These are phyloP conservation scores for Lyophyllum shimeji DNA, from an alignment of 768 basidiomycete genomes.

Conservation along the genomic window DNA sequence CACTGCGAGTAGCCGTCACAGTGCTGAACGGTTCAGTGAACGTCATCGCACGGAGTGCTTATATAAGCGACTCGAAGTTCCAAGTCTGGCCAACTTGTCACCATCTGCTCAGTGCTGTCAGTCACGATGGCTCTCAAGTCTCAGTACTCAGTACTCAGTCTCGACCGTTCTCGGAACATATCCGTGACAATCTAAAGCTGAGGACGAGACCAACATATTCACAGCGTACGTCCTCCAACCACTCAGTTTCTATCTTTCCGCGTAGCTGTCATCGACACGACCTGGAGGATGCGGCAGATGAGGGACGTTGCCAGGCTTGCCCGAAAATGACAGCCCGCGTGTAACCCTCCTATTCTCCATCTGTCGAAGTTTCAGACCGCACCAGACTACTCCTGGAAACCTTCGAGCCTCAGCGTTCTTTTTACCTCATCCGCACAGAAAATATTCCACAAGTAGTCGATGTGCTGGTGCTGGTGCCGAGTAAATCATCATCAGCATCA, in stretches of 20 bases:
- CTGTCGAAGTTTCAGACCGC: neutral
- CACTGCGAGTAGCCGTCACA: neutral
- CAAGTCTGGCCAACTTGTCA: neutral
- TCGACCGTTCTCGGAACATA: neutral
- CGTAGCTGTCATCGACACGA: neutral
- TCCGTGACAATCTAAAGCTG: neutral
- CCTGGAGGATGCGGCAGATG: neutral
- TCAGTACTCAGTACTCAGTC: neutral
- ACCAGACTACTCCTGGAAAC: neutral
- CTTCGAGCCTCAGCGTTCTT: neutral
- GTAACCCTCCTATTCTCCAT: neutral
- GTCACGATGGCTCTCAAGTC: too few relatives aligned
- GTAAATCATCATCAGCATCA: neutral
- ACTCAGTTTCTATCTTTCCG: neutral
- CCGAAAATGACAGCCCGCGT: neutral
- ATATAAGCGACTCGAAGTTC: conserved; percentile 1
- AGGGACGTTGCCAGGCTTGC: neutral
- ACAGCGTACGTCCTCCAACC: neutral
- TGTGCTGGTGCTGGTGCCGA: neutral
- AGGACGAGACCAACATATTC: neutral
- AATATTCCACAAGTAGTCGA: neutral
- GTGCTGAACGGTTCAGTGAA: too few relatives aligned
- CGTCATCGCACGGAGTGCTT: conserved; percentile 5
- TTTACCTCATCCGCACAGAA: too few relatives aligned
- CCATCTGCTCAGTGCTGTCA: too few relatives aligned